Conservation (phyloP, 257 asterid species). For the Solanum etuberosum region DNA sequence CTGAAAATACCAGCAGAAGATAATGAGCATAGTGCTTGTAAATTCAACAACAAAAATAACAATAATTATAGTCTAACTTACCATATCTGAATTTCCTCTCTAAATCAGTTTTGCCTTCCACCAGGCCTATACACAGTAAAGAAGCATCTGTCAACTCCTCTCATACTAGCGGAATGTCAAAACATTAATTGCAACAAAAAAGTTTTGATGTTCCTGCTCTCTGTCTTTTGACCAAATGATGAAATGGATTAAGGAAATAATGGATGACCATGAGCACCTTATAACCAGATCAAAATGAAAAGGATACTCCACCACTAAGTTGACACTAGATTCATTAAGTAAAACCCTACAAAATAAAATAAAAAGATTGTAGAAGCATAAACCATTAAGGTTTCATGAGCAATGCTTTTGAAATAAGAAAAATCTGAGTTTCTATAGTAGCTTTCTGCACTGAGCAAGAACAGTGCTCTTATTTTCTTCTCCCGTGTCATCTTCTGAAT, state of each 20-base stretch:
- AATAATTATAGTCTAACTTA: neutral
- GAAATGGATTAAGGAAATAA: neutral
- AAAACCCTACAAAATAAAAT: neutral
- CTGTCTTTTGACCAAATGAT: neutral
- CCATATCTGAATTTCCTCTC: neutral
- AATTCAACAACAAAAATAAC: neutral
- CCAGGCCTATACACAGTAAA: neutral
- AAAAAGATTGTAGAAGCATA: neutral
- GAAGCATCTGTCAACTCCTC: neutral
- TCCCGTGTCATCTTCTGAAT: neutral
- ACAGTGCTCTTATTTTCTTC: neutral
- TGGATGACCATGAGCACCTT: neutral
- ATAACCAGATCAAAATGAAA: neutral
- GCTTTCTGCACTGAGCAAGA: neutral
- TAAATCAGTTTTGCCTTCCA: neutral
- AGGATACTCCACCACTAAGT: neutral
- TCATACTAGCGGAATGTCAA: neutral
- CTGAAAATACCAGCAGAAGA: slow-evolving; percentile 32
- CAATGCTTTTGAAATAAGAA: neutral
- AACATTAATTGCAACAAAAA: neutral
- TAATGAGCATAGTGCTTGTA: neutral
- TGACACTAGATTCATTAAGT: neutral
- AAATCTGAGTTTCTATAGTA: neutral
- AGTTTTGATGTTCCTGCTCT: neutral
- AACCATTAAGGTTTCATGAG: neutral